A percentile compares a stretch with the other conserved stretches of the same genome.
Conservation (phyloP, 2,329 filamentous ascomycete species). For the Epichloe sibirici region DNA sequence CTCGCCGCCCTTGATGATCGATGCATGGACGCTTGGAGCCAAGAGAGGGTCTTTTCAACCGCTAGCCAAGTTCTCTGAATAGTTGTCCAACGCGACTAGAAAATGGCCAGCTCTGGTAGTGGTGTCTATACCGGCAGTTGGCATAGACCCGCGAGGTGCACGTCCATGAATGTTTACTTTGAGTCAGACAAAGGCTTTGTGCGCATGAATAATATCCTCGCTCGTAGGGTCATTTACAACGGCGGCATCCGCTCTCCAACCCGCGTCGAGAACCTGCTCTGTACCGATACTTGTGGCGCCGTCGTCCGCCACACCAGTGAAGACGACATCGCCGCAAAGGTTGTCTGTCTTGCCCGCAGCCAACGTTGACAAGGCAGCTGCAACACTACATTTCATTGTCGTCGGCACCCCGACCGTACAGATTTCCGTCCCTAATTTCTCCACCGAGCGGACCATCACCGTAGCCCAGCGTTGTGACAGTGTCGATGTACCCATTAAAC, state of each 20-base stretch:
- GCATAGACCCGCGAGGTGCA: conserved; percentile 30
- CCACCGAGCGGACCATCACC: conserved; percentile 33
- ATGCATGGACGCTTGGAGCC: conserved; percentile 33
- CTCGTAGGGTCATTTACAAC: conserved; percentile 36
- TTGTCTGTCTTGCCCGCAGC: conserved; percentile 24
- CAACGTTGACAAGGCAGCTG: conserved; percentile 31
- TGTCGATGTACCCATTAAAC: conserved; percentile 42
- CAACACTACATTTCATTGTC: conserved; percentile 41
- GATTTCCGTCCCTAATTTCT: conserved; percentile 22
- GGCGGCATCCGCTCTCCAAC: conserved; percentile 40
- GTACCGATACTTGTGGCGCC: conserved; percentile 39
- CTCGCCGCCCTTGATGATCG: conserved; percentile 36
- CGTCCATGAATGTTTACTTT: conserved; percentile 29
- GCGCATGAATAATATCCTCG: conserved; percentile 28
- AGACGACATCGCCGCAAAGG: conserved; percentile 35
- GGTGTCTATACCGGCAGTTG: conserved; percentile 35
- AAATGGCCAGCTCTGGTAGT: conserved; percentile 36
- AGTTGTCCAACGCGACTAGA: conserved; percentile 30
- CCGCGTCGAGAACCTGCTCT: conserved; percentile 33
- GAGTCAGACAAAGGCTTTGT: conserved; percentile 39
- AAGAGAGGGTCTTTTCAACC: conserved; percentile 18
- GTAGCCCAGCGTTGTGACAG: conserved; percentile 35
- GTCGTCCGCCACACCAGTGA: conserved; percentile 42
- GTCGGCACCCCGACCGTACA: conserved; percentile 33
- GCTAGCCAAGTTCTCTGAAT: conserved; percentile 21